Conservation (phyloP, 441 rosid genomes). For the Eutrema salsugineum region DNA sequence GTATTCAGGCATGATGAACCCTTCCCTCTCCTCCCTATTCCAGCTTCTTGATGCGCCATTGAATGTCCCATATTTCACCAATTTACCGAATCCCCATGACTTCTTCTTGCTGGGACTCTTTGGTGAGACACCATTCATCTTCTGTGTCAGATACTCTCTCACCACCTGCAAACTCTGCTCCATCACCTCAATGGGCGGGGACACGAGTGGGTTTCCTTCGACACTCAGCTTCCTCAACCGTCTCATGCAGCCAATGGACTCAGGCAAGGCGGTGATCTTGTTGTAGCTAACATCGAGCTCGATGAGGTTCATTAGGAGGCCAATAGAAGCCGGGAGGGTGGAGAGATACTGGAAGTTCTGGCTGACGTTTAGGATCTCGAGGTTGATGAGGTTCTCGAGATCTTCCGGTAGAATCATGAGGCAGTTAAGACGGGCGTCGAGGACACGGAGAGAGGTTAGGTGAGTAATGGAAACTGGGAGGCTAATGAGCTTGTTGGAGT, state of each 20-base stretch:
- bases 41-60: conserved; percentile 35
- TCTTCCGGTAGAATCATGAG: conserved; percentile 69
- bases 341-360: conserved; percentile 78
- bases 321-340: conserved; percentile 63
- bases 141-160: conserved; percentile 61
- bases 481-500: conserved; percentile 65
- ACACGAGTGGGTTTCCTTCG: conserved; percentile 78
- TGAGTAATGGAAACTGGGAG: conserved; percentile 72
- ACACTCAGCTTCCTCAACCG: conserved; percentile 60
- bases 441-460: conserved; percentile 47
- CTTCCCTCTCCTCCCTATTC: conserved; percentile 38
- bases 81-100: conserved; percentile 63
- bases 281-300: conserved; percentile 85
- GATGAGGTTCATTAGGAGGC: conserved; percentile 66
- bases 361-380: conserved; percentile 72
- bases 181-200: conserved; percentile 67
- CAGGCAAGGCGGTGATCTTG: conserved; percentile 55
- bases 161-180: conserved; percentile 54
- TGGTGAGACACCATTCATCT: conserved; percentile 46
- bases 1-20: conserved; percentile 44
- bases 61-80: conserved; percentile 62
- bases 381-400: conserved; percentile 66
- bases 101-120: conserved; percentile 48
- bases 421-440: conserved; percentile 82
- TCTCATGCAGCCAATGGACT: conserved; percentile 77